Evolutionary conservation across 495 filamentous ascomycete genomes (phyloP), one percentile per base, ranked within the genome.

Genomic region (Pseudomonodictys pantanalensis): DNA sequence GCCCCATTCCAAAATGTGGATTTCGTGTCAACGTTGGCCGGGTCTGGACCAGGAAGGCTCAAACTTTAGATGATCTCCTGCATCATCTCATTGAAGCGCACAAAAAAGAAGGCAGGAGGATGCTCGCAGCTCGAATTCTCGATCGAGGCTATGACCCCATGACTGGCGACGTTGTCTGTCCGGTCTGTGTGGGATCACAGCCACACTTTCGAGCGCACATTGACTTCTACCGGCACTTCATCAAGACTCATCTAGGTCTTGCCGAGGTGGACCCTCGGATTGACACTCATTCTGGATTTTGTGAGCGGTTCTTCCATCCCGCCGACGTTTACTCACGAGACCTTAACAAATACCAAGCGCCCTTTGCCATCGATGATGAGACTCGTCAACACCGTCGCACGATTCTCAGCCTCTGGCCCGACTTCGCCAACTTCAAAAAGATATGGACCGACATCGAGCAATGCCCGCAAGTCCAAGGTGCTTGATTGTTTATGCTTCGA

Each of bases 321-420:
- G 41, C 10, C 41, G 18, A 18, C 8, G 10, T 20, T 45, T 9
- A 45, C 41, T 45, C 41, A 20, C 18, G 41, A 18, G 18, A 7
- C 18, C 41, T 45, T 45, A 20, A 45, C 7, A 18, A 20, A 20
- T 11, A 11, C 9, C 7, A 45, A 7, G 22, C 32, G 7, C n/a
- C n/a, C n/a, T n/a, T n/a, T n/a, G n/a, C n/a, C 24, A 26, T 50
- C 2, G 24, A 9, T 11, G 47, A 50, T 5, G 47, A 50, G 15
- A 15, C 32, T 30, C 47, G 47, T 25, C 24, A 18, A 25, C 28
- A 50, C n/a, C 24, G 47, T 15, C 47, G 47, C 28, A 50, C 47
- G 12, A 23, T 50, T 17, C n/a, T 50, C 25, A 50, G 47, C 22
- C 47, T 50, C 28, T 50, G 47, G 47, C 24, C 47, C 2, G 28